Percentiles rank a stretch among this genome's conserved stretches.
phyloP scores from a whole-genome alignment of 495 filamentous ascomycete genomes.

The Amphirosellinia nigrospora region DNA sequence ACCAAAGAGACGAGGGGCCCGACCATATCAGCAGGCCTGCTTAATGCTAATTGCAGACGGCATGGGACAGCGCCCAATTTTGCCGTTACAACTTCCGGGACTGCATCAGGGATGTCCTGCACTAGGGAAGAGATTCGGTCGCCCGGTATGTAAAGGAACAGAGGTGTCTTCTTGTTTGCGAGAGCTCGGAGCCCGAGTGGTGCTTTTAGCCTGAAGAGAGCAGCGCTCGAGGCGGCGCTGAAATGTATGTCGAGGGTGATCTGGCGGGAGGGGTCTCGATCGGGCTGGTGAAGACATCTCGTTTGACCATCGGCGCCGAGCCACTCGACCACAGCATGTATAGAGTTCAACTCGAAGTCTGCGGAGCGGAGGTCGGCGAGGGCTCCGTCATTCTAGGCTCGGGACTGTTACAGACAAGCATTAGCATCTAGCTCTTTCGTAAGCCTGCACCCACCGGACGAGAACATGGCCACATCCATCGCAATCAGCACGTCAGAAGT shows the following conservation, averaged over 20 bases:
- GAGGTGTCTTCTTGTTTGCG: slow-evolving; percentile 5
- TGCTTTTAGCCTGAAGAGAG: slow-evolving; percentile 10
- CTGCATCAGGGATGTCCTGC: slow-evolving; percentile 3
- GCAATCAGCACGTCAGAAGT: slow-evolving; percentile 5
- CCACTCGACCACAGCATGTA: slow-evolving; percentile 13
- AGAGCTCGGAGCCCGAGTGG: slow-evolving; percentile 7
- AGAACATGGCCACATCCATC: slow-evolving; percentile 7
- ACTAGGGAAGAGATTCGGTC: slow-evolving; percentile 13
- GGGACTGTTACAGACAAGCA: neutral
- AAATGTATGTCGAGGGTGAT: slow-evolving; percentile 13
- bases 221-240: neutral
- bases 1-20: slow-evolving; percentile 7
- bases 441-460: slow-evolving; percentile 1
- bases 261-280: slow-evolving; percentile 8
- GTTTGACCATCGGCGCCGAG: slow-evolving; percentile 6
- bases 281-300: slow-evolving; percentile 6
- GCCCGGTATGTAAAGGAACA: slow-evolving; percentile 5
- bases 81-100: neutral
- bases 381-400: neutral
- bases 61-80: slow-evolving; percentile 12
- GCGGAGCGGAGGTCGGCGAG: neutral
- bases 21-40: slow-evolving; percentile 13
- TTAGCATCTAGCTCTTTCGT: slow-evolving; percentile 9
- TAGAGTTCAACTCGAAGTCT: slow-evolving; percentile 8
- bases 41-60: slow-evolving; percentile 15